phyloP scores from a whole-genome alignment of 2,329 filamentous ascomycete species.

The Clarireedia monteithiana region DNA sequence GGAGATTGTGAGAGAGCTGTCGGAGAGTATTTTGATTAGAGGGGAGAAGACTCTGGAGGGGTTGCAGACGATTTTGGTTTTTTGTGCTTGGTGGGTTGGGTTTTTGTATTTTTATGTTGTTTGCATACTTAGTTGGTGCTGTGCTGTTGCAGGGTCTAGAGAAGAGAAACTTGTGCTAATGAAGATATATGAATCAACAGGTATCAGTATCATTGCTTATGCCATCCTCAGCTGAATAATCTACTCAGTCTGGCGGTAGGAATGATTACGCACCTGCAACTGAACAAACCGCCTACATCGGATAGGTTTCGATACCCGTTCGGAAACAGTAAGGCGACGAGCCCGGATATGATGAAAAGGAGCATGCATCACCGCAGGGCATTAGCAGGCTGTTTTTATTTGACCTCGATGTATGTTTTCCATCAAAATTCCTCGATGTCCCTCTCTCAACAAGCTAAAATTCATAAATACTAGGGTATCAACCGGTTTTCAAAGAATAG shows the following conservation, averaged over 20 bases:
- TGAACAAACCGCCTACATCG: not conserved
- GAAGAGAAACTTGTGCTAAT: not conserved
- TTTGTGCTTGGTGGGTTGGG: conserved; percentile 4
- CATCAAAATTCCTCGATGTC: not conserved
- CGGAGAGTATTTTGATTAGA: not conserved
- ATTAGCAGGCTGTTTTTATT: conserved; percentile 3
- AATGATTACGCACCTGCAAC: not conserved
- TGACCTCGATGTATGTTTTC: not conserved
- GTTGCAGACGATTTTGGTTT: conserved; percentile 5
- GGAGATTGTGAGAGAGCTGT: not conserved
- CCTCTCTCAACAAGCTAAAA: not conserved
- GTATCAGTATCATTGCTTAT: conserved; percentile 9
- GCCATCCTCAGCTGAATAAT: conserved; percentile 5
- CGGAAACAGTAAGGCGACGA: not conserved
- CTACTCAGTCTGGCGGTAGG: not conserved
- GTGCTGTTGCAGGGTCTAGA: not conserved
- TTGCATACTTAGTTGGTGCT: not conserved
- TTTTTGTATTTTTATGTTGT: not conserved
- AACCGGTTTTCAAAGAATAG: conserved; percentile 1
- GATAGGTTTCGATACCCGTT: conserved; percentile 3
- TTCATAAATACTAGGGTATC: not conserved
- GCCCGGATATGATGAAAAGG: not conserved
- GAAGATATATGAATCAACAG: not conserved
- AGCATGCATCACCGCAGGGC: conserved; percentile 2
- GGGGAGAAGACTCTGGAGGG: conserved; percentile 5